phyloP scores from a whole-genome alignment of 768 basidiomycete genomes.

The Leccinellum luteum region DNA sequence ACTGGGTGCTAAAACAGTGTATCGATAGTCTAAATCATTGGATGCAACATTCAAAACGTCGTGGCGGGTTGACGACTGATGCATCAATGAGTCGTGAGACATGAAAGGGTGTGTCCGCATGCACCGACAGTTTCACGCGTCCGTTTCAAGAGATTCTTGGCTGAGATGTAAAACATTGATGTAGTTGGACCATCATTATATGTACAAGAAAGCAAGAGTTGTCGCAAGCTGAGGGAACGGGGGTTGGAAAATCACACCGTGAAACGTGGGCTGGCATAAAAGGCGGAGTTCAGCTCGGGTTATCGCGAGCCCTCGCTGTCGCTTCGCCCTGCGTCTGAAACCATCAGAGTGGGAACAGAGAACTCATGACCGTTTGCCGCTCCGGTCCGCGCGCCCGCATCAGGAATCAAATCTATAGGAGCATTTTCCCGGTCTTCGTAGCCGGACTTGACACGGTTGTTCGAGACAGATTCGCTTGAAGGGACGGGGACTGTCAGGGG shows the following conservation, averaged over 20 bases:
- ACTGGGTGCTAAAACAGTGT: constrained; percentile 1
- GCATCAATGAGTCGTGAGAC: not conserved
- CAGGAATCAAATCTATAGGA: constrained; percentile 69
- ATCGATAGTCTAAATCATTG: not conserved
- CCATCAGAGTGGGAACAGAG: constrained; percentile 48
- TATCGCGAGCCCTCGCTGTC: not conserved
- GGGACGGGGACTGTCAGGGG: constrained; percentile 2
- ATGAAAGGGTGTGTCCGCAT: not conserved
- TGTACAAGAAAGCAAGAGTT: constrained; percentile 19
- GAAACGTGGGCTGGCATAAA: not conserved
- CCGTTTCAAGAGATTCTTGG: not conserved
- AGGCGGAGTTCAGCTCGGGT: not conserved
- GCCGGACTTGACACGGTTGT: not conserved
- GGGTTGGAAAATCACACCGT: not conserved
- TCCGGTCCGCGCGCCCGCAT: constrained; percentile 65
- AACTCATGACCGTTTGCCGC: constrained; percentile 65
- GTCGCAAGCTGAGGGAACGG: not conserved
- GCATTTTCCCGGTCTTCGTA: not conserved
- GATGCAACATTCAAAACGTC: not conserved
- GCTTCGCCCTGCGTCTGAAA: not conserved
- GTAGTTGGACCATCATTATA: not conserved
- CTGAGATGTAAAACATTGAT: not conserved
- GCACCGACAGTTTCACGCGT: not conserved
- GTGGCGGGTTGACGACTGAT: not conserved
- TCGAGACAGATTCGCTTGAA: constrained; percentile 50